Evolutionary conservation across 805 yeast genomes (phyloP), one percentile per base, ranked within the genome.

Genomic region (Isabelozyma gotoi): DNA sequence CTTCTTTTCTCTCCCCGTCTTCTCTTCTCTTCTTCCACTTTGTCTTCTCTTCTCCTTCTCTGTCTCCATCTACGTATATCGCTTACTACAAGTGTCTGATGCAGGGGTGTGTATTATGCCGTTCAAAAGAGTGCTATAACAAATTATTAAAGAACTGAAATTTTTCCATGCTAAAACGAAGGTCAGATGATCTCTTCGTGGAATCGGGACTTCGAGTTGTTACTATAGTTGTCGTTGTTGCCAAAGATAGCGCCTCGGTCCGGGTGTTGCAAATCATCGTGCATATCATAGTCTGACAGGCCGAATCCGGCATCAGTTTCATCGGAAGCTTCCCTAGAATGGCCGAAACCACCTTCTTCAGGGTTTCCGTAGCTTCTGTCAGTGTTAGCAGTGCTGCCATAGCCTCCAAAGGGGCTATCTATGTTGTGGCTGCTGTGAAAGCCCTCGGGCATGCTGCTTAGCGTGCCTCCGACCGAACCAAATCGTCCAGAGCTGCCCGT

Each of bases 131-230:
- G 12, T 10, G 29, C n/a, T 24, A 24, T 24, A 21, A 24, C 29
- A 24, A n/a, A 24, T 24, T 24, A 24, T 24, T 24, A 24, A 10
- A 24, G 29, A 24, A 24, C 29, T 24, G 12, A 24, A 24, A n/a
- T 24, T 24, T 24, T 24, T 10, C 29, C 29, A 24, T 24, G 29
- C 29, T n/a, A 24, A 24, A 24, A 24, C 12, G 29, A 10, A 12
- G 29, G 11, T 21, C 12, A 24, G 8, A 24, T 3, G 18, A 53
- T 47, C 21, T 53, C 56, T 38, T 55, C 59, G 1, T 56, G 48
- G 33, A 55, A 55, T 19, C 57, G 39, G 4, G 57, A 53, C 20
- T 52, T 35, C 7, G 55, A 53, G 35, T 56, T 60, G 38, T 56
- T 57, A 16, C 50, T 47, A 4, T 20, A 14, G 15, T 36, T 19